Percentiles rank a stretch among this genome's conserved stretches.
phyloP scores from a whole-genome alignment of 169 alveolate genomes.

The Babesia bigemina region DNA sequence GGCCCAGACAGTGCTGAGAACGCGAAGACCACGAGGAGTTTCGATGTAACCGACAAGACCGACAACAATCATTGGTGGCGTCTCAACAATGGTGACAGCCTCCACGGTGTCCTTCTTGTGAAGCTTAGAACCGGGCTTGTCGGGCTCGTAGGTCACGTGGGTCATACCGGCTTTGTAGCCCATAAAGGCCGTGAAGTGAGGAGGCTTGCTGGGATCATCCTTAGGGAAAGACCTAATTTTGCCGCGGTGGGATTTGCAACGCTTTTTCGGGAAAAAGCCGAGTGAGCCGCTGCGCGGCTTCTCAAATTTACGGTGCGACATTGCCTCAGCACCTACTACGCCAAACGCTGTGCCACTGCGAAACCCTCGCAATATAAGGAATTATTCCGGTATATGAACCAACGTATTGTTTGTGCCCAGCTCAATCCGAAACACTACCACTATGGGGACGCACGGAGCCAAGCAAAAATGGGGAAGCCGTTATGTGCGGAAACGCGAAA shows the following conservation, averaged over 20 bases:
- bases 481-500: not conserved
- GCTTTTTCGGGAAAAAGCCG: constrained; percentile 98
- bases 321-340: constrained; percentile 40
- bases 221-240: constrained; percentile 94
- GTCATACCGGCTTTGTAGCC: constrained; percentile 99
- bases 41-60: constrained; percentile 99
- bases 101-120: constrained; percentile 99
- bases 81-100: constrained; percentile 98
- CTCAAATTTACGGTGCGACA: constrained; percentile 99
- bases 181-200: constrained; percentile 98
- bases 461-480: constrained; percentile 6
- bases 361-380: not conserved
- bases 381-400: not conserved
- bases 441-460: constrained; percentile 13
- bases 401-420: not conserved
- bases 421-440: not conserved
- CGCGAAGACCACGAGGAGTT: constrained; percentile 98
- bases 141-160: constrained; percentile 98
- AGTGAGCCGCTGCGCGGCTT: constrained; percentile 99
- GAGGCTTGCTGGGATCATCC: constrained; percentile 94
- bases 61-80: constrained; percentile 98
- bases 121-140: constrained; percentile 96
- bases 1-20: constrained; percentile 98
- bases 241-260: constrained; percentile 90
- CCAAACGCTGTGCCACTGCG: not conserved